Base-by-base conservation (phyloP, 2,329 filamentous ascomycete species). In the Onygena corvina region DNA sequence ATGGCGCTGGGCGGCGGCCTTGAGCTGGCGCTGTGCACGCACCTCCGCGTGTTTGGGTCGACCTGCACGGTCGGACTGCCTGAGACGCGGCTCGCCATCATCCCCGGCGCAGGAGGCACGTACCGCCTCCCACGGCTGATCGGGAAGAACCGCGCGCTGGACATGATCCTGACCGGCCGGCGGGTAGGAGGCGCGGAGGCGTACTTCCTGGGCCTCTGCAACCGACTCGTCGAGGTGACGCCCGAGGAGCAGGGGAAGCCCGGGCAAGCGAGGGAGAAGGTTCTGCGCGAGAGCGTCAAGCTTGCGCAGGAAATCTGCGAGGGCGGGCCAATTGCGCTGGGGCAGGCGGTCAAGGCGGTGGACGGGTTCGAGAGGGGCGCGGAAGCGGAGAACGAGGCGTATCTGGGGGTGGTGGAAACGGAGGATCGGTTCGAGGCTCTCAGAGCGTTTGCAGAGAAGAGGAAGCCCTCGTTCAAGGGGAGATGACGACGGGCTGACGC, bases 31-130 rank as follows among this genome's bases (percentile, higher is more conserved):
- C 79, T 98, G 4, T 81, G 84, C 57, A 94, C 90, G 1, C 81
- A 92, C 66, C 80, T 98, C 67, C 86, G 92, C 56, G 83, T 98
- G 47, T 82, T 96, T 57, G 77, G 81, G 27, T 87, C 85, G 33
- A 84, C 81, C 29, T 84, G 87, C 12, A 71, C 75, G 20, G 80
- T 98, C 49, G 89, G 81, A 0, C 78, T 96, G 3, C 92, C 92
- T 1, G 92, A 98, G 66, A 96, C 92, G 1, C 77, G 89, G 2
- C 76, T 98, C 2, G 92, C 84, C 50, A 98, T 98, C 63, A 84
- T 98, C 56, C 92, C 92, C 2, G 92, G 92, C 52, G 92, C 90
- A 1, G 92, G 92, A 36, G 92, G 90, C 52, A 96, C 90, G 1
- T 86, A 87, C 66, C 82, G 92, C 7, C 79, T 98, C 0, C 87